phyloP scores from a whole-genome alignment of 306 rosid genomes.

The Trichosanthes truncata region DNA sequence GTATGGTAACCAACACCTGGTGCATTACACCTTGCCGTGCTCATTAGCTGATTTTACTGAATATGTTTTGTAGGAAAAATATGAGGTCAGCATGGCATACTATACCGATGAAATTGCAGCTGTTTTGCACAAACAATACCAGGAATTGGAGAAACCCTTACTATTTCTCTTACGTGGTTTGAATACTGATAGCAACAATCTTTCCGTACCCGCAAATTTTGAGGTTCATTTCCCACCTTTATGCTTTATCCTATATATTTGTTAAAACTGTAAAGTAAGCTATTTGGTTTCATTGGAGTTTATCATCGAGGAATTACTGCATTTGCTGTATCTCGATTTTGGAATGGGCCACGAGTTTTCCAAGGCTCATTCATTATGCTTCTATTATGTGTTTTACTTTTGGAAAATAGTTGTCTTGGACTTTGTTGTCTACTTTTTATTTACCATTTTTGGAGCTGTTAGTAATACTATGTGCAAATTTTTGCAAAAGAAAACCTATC shows the following conservation, averaged over 20 bases:
- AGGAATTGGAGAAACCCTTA: slow-evolving; percentile 42
- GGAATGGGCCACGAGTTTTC: not conserved
- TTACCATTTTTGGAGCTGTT: not conserved
- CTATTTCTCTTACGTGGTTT: slow-evolving; percentile 76
- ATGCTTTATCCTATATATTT: not conserved
- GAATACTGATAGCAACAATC: slow-evolving; percentile 68
- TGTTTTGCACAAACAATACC: slow-evolving; percentile 41
- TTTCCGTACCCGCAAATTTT: slow-evolving; percentile 62
- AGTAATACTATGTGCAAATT: not conserved
- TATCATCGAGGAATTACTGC: not conserved
- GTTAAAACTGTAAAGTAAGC: not conserved
- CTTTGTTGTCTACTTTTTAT: not conserved
- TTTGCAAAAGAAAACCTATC: not conserved
- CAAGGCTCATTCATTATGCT: not conserved
- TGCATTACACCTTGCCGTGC: not conserved
- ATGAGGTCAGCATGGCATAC: slow-evolving; percentile 37
- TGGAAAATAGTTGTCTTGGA: not conserved
- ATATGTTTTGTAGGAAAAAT: slow-evolving; percentile 54
- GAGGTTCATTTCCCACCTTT: slow-evolving; percentile 31
- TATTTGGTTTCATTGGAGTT: not conserved
- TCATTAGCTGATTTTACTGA: slow-evolving; percentile 16
- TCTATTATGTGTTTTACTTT: not conserved
- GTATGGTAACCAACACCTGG: slow-evolving; percentile 6
- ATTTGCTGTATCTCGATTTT: not conserved
- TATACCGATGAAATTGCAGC: slow-evolving; percentile 40